Conservation (phyloP, 257 asterid genomes). For the Nicotiana sylvestris region DNA sequence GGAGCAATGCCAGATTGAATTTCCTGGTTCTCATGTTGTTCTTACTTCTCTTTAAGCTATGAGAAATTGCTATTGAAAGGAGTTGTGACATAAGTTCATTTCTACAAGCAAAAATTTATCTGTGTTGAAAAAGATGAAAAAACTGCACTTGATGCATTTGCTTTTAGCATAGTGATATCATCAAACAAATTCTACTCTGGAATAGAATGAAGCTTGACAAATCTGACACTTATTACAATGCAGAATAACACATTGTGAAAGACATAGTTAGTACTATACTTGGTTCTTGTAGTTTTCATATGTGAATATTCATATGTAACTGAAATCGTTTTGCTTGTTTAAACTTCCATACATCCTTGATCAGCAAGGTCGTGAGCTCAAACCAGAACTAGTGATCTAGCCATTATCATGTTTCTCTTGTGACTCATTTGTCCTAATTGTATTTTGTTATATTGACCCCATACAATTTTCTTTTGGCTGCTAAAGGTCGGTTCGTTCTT, state of each 20-base stretch:
- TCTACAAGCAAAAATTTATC: neutral
- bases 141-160: neutral
- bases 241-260: neutral
- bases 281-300: neutral
- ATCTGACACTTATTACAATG: neutral
- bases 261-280: neutral
- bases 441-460: neutral
- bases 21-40: neutral
- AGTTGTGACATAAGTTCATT: neutral
- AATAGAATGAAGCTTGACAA: neutral
- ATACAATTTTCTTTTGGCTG: neutral
- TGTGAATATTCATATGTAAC: neutral
- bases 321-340: neutral
- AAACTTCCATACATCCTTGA: neutral
- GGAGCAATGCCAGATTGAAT: neutral
- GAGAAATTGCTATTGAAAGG: neutral
- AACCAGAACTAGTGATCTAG: neutral
- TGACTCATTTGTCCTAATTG: neutral
- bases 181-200: neutral
- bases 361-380: neutral
- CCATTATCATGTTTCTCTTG: neutral
- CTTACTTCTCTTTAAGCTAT: neutral
- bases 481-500: constrained; percentile 85
- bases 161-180: neutral
- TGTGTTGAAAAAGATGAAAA: neutral